Evolutionary conservation across 139 green algal genomes (phyloP).

Genomic region (Chlamydomonas sp.): DNA sequence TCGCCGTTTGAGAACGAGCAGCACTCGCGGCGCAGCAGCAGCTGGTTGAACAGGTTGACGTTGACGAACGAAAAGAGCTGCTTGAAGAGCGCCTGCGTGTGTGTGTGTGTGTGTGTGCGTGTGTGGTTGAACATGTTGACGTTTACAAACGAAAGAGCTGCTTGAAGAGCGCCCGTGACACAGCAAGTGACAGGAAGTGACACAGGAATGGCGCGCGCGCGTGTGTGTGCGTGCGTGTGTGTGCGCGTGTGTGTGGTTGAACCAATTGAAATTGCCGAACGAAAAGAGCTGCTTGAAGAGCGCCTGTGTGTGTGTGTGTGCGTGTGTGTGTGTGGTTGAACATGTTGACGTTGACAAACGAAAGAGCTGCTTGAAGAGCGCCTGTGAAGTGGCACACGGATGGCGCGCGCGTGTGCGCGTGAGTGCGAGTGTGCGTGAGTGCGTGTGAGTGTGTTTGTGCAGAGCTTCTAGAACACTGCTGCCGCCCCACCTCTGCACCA

Average conservation of each 20-base stretch:
- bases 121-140: background rate
- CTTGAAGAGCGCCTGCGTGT: conserved; percentile 21
- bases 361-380: conserved; percentile 13
- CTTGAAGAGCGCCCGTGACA: conserved; percentile 8
- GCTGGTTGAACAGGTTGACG: conserved; percentile 89
- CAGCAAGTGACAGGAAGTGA: background rate
- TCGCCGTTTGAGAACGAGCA: conserved; percentile 99
- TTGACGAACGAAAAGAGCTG: conserved; percentile 27
- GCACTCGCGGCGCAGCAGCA: conserved; percentile 97
- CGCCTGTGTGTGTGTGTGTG: conserved; percentile 15
- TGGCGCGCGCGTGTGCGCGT: background rate
- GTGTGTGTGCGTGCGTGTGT: background rate
- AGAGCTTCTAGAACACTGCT: background rate
- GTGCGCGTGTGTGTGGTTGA: background rate
- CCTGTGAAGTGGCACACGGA: background rate
- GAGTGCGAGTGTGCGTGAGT: background rate
- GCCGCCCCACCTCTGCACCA: background rate
- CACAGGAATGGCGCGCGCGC: background rate
- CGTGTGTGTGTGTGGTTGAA: background rate
- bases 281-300: conserved; percentile 53
- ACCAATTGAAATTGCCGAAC: no score
- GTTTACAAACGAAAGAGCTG: conserved; percentile 1
- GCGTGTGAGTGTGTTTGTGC: background rate
- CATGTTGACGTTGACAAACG: background rate
- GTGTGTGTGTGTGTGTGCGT: background rate